A percentile compares a stretch with the other conserved stretches of the same genome.
Evolutionary conservation across 192 early-diverging fungal species (phyloP).

Genomic region (Chytriomyces sp.): DNA sequence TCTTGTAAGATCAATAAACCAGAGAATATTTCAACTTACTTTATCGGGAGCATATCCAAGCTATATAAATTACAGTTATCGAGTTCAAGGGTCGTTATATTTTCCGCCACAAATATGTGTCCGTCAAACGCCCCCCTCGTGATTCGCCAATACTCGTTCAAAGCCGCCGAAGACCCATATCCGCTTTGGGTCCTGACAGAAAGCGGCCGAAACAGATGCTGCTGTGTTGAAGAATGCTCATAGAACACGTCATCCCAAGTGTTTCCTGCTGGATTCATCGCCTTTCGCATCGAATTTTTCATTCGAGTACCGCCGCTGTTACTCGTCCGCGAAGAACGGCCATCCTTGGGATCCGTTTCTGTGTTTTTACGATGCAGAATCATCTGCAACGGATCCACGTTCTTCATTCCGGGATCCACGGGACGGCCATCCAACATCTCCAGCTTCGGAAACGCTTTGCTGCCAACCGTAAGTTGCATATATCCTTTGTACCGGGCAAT

Average conservation of each 20-base stretch:
- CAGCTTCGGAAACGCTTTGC: not conserved
- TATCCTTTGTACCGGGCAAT: slow-evolving; percentile 47
- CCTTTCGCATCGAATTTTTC: no score
- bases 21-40: slow-evolving; percentile 12
- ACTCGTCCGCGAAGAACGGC: no score
- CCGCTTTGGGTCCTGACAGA: slow-evolving; percentile 53
- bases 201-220: slow-evolving; percentile 56
- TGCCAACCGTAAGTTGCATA: slow-evolving; percentile 11
- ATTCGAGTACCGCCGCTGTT: no score
- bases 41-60: slow-evolving; percentile 44
- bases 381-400: slow-evolving; percentile 5
- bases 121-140: slow-evolving; percentile 25
- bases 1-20: not conserved
- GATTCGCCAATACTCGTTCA: slow-evolving; percentile 51
- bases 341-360: not conserved
- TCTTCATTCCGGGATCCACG: slow-evolving; percentile 9
- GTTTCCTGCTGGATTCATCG: slow-evolving; percentile 5
- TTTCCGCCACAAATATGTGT: slow-evolving; percentile 34
- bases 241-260: slow-evolving; percentile 14
- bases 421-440: slow-evolving; percentile 16
- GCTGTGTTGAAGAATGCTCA: slow-evolving; percentile 50
- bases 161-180: slow-evolving; percentile 48
- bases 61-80: slow-evolving; percentile 53
- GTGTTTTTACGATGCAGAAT: slow-evolving; percentile 5
- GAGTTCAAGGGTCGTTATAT: slow-evolving; percentile 57